Base-by-base conservation (phyloP, 1,139 yeast species). In the Diutina ranongensis region DNA sequence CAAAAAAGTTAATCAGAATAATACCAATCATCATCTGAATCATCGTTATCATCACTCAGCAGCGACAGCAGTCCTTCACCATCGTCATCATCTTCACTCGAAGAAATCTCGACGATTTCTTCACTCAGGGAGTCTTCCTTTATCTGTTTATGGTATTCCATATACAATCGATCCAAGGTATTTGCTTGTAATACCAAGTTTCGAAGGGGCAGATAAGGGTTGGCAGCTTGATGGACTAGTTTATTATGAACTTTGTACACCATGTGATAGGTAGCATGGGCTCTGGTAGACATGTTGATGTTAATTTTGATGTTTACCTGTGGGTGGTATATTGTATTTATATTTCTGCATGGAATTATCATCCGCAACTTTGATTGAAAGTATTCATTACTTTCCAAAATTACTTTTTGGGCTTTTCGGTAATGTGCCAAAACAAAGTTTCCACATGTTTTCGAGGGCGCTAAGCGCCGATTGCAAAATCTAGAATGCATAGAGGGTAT, bases 141-240 rank as follows among this genome's bases (percentile, higher is more conserved):
- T 5, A 35, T 22, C 27, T 35, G 27, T 20, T 16, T 15, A 5
- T 21, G 18, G 27, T 35, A 35, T 13, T 35, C 40, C n/a, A 35
- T 13, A 18, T 35, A 35, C 40, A 84, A 58, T 51, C 70, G 71
- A 57, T 84, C 94, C 49, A 84, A 68, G 66, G 84, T 65, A 60
- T 83, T 84, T 18, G 94, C 92, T 61, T 84, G 94, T 31, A 78
- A 72, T 2, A 84, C 89, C 45, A 84, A 68, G 44, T 70, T 64
- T 49, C 87, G 69, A 47, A 84, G 67, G 49, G 78, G 67, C 41
- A 81, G 76, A 52, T 80, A 83, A 8, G 75, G 74, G 51, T 72
- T 71, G 35, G 74, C 59, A 3, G 89, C 89, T 57, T 82, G 88
- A 49, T 62, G 70, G 36, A 86, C 76, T 33, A 84, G 72, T 63